These are phyloP conservation scores for Amauroascus verrucosus DNA, from an alignment of 2,329 filamentous ascomycete genomes.

Conservation along the genomic window DNA sequence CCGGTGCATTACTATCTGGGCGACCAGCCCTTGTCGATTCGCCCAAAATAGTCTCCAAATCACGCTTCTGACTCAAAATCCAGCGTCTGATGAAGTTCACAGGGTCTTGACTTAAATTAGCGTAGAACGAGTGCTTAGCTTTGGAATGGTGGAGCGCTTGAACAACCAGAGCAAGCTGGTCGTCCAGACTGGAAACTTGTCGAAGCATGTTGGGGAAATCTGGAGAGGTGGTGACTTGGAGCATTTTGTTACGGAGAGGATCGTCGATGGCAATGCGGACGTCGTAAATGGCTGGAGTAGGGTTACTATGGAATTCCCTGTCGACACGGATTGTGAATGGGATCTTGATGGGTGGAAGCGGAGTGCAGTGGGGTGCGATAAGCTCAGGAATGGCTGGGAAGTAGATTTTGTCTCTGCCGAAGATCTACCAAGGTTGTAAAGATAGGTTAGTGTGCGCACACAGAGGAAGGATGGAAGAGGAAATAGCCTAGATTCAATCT, in stretches of 20 bases:
- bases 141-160: slow-evolving; percentile 77
- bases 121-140: slow-evolving; percentile 82
- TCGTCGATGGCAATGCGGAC: slow-evolving; percentile 76
- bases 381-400: slow-evolving; percentile 79
- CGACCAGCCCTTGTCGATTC: slow-evolving; percentile 55
- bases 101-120: slow-evolving; percentile 67
- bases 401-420: slow-evolving; percentile 64
- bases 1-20: slow-evolving; percentile 44
- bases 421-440: slow-evolving; percentile 45
- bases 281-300: slow-evolving; percentile 78
- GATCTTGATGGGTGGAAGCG: slow-evolving; percentile 71
- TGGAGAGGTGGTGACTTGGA: slow-evolving; percentile 57
- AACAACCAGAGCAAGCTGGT: slow-evolving; percentile 71
- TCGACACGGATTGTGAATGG: slow-evolving; percentile 92
- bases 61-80: slow-evolving; percentile 82
- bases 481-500: slow-evolving; percentile 23
- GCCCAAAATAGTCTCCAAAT: slow-evolving; percentile 77
- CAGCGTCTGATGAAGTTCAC: slow-evolving; percentile 75
- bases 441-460: neutral
- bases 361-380: slow-evolving; percentile 64
- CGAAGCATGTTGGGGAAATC: slow-evolving; percentile 62
- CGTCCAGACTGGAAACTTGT: slow-evolving; percentile 67
- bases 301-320: slow-evolving; percentile 63
- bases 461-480: neutral
- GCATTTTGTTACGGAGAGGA: slow-evolving; percentile 59